phyloP scores from a whole-genome alignment of 2,329 filamentous ascomycete species.

The Geoglossum cookeanum region DNA sequence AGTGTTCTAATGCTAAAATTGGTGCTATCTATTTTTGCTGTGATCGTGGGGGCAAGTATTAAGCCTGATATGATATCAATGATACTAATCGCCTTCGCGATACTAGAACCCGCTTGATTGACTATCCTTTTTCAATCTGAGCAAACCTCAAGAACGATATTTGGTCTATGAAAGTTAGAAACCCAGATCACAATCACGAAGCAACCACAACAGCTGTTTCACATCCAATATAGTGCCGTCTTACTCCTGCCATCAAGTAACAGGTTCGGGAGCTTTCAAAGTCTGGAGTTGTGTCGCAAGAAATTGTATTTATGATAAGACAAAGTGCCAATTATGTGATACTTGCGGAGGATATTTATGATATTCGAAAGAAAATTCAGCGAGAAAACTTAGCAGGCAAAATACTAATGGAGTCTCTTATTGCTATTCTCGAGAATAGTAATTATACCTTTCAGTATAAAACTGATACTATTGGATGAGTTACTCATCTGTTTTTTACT shows the following conservation, averaged over 20 bases:
- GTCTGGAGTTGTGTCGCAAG: background rate
- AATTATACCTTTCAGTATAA: background rate
- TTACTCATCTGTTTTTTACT: background rate
- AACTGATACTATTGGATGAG: background rate
- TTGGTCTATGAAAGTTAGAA: background rate
- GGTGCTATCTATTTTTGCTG: background rate
- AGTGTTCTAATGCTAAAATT: background rate
- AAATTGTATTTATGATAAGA: background rate
- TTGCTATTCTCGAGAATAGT: background rate
- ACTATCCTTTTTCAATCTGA: background rate
- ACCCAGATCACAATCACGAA: conserved; percentile 1
- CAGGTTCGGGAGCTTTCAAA: background rate
- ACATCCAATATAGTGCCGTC: background rate
- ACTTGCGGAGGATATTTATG: background rate
- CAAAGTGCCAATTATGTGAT: background rate
- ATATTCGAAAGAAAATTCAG: background rate
- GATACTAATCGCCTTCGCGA: background rate
- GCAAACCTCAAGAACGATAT: background rate
- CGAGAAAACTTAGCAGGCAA: background rate
- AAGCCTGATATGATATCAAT: background rate
- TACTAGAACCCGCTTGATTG: background rate
- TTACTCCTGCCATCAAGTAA: background rate
- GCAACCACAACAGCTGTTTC: background rate
- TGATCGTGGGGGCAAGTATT: background rate
- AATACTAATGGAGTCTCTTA: background rate